A percentile compares a stretch with the other conserved stretches of the same genome.
phyloP scores from a whole-genome alignment of 2,329 filamentous ascomycete species.

The Phaeophleospora eucalypticola region DNA sequence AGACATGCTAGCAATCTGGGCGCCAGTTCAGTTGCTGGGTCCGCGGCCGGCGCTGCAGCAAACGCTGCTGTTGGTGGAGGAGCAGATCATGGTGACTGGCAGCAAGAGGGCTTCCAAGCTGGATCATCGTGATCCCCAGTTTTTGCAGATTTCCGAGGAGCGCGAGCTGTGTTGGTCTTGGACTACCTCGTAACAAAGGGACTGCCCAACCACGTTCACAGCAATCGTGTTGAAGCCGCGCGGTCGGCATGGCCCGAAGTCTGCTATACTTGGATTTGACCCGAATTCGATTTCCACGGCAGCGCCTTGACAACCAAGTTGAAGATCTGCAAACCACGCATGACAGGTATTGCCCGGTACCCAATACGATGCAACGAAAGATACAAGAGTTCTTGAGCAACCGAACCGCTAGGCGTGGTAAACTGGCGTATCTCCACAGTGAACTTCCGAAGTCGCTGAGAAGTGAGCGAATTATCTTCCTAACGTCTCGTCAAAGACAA shows the following conservation, averaged over 20 bases:
- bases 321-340: background rate
- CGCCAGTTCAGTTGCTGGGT: conserved; percentile 30
- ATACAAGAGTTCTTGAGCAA: background rate
- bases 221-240: no score
- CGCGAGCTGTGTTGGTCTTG: no score
- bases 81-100: conserved; percentile 10
- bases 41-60: conserved; percentile 27
- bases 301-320: background rate
- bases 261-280: background rate
- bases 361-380: background rate
- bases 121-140: background rate
- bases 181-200: no score
- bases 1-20: conserved; percentile 57
- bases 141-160: background rate
- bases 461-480: background rate
- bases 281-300: background rate
- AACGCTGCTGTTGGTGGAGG: conserved; percentile 28
- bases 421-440: conserved; percentile 1
- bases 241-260: no score
- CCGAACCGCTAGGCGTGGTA: background rate
- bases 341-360: background rate
- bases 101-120: conserved; percentile 9
- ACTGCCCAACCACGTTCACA: no score
- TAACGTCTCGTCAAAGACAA: background rate
- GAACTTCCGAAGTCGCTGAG: background rate